A percentile compares a stretch with the other conserved stretches of the same genome.
Evolutionary conservation across 2,329 filamentous ascomycete genomes (phyloP).

Genomic region (Fusarium illudens): DNA sequence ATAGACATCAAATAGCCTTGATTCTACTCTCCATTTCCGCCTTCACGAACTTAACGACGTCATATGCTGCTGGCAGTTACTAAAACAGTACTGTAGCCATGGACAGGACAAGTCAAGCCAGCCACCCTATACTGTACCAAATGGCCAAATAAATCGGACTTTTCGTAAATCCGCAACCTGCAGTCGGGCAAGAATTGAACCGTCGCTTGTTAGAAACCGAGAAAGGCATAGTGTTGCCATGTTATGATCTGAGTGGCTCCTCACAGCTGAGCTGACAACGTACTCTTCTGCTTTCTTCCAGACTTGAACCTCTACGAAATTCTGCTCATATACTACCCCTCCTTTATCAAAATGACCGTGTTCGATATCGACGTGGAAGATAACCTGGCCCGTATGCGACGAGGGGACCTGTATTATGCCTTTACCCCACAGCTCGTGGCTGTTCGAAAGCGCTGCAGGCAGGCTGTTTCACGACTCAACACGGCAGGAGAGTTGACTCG

Average conservation of each 20-base stretch:
- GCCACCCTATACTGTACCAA: neutral
- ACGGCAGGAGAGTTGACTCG: conserved; percentile 66
- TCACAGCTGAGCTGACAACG: neutral
- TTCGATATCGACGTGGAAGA: conserved; percentile 52
- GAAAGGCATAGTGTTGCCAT: neutral
- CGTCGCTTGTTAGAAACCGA: neutral
- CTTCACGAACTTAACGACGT: too few relatives aligned
- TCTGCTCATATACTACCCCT: neutral
- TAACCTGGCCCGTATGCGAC: conserved; percentile 65
- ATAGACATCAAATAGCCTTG: too few relatives aligned
- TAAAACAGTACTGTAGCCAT: too few relatives aligned
- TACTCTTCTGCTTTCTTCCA: neutral
- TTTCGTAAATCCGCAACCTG: neutral
- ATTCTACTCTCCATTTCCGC: too few relatives aligned
- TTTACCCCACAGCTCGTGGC: conserved; percentile 74
- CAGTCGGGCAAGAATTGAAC: neutral
- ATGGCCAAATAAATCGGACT: neutral
- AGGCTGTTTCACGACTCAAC: conserved; percentile 72
- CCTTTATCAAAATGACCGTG: conserved; percentile 13
- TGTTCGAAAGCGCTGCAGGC: conserved; percentile 68
- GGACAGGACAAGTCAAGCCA: neutral
- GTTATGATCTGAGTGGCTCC: neutral
- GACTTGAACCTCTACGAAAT: neutral
- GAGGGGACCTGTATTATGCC: conserved; percentile 77
- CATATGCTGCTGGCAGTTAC: too few relatives aligned